Conservation (phyloP, 1,284 basidiomycete genomes). For the Naganishia sp. region DNA sequence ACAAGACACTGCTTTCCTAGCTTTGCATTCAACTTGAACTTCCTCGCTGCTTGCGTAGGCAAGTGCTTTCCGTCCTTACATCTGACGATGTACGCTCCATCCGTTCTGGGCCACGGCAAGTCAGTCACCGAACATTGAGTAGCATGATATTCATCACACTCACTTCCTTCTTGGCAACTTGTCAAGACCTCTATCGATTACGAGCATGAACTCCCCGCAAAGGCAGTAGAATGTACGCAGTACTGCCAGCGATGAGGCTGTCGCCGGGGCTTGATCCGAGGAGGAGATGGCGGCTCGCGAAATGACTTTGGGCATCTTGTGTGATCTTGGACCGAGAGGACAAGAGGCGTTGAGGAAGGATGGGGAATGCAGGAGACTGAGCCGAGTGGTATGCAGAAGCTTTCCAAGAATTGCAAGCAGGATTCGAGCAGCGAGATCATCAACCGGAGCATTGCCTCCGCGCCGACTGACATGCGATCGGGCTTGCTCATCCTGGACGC, state of each 20-base stretch:
- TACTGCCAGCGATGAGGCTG: constrained; percentile 48
- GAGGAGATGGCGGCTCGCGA: constrained; percentile 50
- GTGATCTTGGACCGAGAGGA: not conserved
- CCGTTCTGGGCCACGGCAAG: constrained; percentile 39
- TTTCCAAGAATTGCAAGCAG: too few species aligned
- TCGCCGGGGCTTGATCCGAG: constrained; percentile 47
- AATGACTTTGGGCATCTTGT: constrained; percentile 52
- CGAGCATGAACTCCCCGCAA: constrained; percentile 54
- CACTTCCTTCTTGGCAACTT: constrained; percentile 48
- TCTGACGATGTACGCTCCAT: constrained; percentile 50
- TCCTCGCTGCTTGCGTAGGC: constrained; percentile 42
- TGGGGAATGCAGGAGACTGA: not conserved
- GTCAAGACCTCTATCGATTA: constrained; percentile 52
- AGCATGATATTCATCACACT: constrained; percentile 29
- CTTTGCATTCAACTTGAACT: constrained; percentile 54
- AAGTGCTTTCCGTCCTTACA: constrained; percentile 38
- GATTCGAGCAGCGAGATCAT: not conserved
- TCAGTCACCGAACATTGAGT: not conserved
- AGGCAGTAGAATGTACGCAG: constrained; percentile 55
- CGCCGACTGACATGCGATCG: constrained; percentile 4
- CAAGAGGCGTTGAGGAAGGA: not conserved
- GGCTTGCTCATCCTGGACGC: constrained; percentile 12
- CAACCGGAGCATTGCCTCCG: not conserved
- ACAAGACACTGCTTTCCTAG: constrained; percentile 47
- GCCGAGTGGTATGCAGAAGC: too few species aligned